Evolutionary conservation across 345 rosid genomes (phyloP).

Genomic region (Camelina hispida): DNA sequence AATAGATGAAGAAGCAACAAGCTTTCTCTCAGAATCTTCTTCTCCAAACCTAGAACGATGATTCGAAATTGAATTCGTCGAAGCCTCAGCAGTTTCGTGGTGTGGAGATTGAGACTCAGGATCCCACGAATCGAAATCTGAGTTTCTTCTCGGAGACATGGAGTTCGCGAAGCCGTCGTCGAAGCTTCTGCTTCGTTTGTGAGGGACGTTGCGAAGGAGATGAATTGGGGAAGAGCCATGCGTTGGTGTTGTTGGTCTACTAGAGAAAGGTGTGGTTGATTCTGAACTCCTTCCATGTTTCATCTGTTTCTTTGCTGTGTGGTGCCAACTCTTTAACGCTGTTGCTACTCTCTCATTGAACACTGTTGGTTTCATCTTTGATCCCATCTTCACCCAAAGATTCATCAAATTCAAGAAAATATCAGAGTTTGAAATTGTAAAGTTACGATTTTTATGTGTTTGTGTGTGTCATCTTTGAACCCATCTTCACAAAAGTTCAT

Average conservation of each 20-base stretch:
- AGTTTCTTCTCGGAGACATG: constrained; percentile 35
- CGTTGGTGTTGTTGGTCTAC: constrained; percentile 67
- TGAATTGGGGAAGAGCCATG: constrained; percentile 63
- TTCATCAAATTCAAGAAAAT: neutral
- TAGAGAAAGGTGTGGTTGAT: constrained; percentile 62
- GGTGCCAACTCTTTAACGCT: constrained; percentile 81
- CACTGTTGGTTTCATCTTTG: constrained; percentile 84
- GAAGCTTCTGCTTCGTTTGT: constrained; percentile 42
- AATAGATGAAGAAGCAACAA: neutral
- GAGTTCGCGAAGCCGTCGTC: constrained; percentile 32
- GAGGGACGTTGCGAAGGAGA: constrained; percentile 51
- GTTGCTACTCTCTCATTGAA: constrained; percentile 75
- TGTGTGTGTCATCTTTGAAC: constrained; percentile 62
- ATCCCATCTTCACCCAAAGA: constrained; percentile 69
- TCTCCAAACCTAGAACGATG: constrained; percentile 24
- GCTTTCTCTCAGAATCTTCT: constrained; percentile 29
- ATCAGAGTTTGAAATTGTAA: neutral
- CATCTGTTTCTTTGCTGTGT: constrained; percentile 65
- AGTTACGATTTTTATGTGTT: constrained; percentile 1
- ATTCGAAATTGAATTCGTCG: neutral
- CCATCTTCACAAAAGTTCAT: constrained; percentile 59
- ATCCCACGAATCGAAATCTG: constrained; percentile 39
- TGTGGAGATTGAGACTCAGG: constrained; percentile 33
- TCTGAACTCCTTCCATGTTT: constrained; percentile 60
- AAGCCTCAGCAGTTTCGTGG: constrained; percentile 25